Evolutionary conservation across 106 monocot genomes (phyloP).

Genomic region (Platanthera zijinensis): DNA sequence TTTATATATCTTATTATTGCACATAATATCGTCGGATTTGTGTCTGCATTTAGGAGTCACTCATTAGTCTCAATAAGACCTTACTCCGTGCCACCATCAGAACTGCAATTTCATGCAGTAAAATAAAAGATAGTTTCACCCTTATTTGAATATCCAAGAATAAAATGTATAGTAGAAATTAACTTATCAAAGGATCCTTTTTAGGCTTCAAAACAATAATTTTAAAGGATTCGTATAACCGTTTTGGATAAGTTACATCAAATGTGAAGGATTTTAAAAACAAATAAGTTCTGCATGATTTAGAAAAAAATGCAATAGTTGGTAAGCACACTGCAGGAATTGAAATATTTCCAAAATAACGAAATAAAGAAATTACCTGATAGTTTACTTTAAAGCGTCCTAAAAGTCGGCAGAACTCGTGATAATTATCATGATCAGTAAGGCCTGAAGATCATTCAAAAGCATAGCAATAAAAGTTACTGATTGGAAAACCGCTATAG

Average conservation of each 20-base stretch:
- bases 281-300: not conserved
- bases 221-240: not conserved
- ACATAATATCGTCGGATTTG: too few species aligned
- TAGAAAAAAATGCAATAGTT: not conserved
- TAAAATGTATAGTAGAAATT: not conserved
- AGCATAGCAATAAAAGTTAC: not conserved
- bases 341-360: not conserved
- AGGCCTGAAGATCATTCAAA: constrained; percentile 43
- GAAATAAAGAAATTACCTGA: constrained; percentile 40
- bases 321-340: not conserved
- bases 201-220: not conserved
- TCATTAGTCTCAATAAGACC: too few species aligned
- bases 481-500: not conserved
- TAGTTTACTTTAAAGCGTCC: constrained; percentile 94
- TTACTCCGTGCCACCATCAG: not conserved
- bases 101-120: not conserved
- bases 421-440: constrained; percentile 97
- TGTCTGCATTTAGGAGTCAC: too few species aligned
- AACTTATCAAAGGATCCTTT: not conserved
- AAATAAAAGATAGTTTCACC: not conserved
- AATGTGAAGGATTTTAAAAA: not conserved
- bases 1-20: too few species aligned
- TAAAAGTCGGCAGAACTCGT: constrained; percentile 85
- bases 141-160: not conserved
- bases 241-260: not conserved